These are phyloP conservation scores for Crithidia brevicula DNA, from an alignment of 208 protist genomes.

Conservation along the genomic window DNA sequence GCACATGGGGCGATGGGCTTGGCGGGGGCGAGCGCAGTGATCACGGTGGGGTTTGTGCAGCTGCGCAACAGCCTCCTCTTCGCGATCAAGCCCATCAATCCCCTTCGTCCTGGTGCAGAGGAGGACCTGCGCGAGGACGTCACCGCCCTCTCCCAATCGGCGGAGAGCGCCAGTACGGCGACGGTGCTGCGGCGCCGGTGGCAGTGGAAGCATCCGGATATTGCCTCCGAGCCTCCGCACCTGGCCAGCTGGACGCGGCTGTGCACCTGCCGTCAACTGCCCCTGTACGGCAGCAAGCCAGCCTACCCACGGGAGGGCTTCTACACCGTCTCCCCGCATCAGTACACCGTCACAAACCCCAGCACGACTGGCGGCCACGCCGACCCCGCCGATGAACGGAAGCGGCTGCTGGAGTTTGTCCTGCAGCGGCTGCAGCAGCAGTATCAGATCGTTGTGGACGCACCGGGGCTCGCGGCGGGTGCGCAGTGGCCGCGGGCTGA, in stretches of 20 bases:
- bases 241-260: constrained; percentile 65
- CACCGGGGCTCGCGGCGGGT: constrained; percentile 29
- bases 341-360: constrained; percentile 66
- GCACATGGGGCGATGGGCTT: no score
- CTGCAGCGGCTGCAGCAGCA: constrained; percentile 86
- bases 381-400: constrained; percentile 27
- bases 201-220: constrained; percentile 71
- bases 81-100: constrained; percentile 70
- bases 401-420: constrained; percentile 73
- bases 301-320: constrained; percentile 81
- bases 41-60: constrained; percentile 68
- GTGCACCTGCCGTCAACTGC: constrained; percentile 73
- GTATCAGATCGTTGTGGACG: constrained; percentile 86
- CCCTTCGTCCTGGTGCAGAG: constrained; percentile 34
- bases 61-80: constrained; percentile 79
- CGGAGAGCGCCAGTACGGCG: constrained; percentile 63
- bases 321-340: constrained; percentile 71
- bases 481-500: constrained; percentile 45
- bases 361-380: constrained; percentile 11
- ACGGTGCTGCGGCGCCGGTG: constrained; percentile 76
- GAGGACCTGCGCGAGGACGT: constrained; percentile 30
- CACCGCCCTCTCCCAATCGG: constrained; percentile 36
- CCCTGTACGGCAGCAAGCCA: constrained; percentile 76
- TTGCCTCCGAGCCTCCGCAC: constrained; percentile 34
- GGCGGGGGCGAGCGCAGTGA: constrained; percentile 6